Evolutionary conservation across 2,329 filamentous ascomycete genomes (phyloP).

Genomic region (Neopestalotiopsis sp.): DNA sequence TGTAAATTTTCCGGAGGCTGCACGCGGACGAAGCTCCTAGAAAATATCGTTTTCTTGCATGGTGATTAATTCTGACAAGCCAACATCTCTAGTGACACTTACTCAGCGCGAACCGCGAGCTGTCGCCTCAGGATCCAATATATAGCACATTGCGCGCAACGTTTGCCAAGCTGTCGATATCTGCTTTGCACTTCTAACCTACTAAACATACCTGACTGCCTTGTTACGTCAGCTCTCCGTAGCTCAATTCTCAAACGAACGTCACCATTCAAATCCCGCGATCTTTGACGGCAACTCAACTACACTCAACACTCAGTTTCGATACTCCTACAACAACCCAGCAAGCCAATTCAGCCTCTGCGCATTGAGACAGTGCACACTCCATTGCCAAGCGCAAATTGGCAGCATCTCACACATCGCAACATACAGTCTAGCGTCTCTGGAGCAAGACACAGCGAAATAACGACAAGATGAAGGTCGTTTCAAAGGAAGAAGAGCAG

Average conservation of each 20-base stretch:
- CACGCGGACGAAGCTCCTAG: neutral
- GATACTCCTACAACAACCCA: neutral
- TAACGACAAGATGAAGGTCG: slow-evolving; percentile 79
- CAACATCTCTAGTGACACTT: neutral
- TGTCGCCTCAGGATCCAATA: neutral
- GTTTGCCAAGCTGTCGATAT: neutral
- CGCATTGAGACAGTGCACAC: neutral
- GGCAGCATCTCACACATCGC: neutral
- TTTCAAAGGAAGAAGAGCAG: slow-evolving; percentile 90
- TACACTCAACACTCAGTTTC: neutral
- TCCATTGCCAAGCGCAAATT: neutral
- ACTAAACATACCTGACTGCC: neutral
- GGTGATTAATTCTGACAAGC: neutral
- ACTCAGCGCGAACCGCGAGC: slow-evolving; percentile 12
- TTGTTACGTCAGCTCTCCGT: neutral
- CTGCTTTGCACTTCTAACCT: neutral
- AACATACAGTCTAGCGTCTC: neutral
- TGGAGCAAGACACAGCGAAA: neutral
- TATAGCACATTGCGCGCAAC: slow-evolving; percentile 6
- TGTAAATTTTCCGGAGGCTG: slow-evolving; percentile 1
- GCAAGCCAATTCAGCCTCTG: neutral
- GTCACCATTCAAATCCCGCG: neutral
- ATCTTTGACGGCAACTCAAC: neutral
- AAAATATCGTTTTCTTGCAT: slow-evolving; percentile 15
- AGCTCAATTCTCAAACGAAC: neutral